These are phyloP conservation scores for Orychophragmus violaceus DNA, from an alignment of 345 rosid genomes.

Conservation along the genomic window DNA sequence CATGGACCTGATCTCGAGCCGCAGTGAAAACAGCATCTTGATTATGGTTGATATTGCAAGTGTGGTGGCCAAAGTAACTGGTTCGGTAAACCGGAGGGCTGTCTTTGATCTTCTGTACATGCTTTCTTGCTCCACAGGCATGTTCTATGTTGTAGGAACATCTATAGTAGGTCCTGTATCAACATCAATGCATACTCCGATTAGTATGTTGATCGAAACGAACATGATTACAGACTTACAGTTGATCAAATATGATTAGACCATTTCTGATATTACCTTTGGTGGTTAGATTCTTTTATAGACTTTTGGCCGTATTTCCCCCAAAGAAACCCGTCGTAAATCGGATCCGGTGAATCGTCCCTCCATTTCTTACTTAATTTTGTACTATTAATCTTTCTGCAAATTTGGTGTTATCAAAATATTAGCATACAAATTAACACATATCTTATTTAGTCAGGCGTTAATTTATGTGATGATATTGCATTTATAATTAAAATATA, in stretches of 20 bases:
- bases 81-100: slow-evolving; percentile 34
- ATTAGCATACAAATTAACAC: background rate
- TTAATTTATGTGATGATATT: background rate
- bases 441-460: background rate
- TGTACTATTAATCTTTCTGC: slow-evolving; percentile 11
- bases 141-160: slow-evolving; percentile 29
- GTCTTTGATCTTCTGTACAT: slow-evolving; percentile 29
- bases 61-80: slow-evolving; percentile 30
- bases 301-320: slow-evolving; percentile 27
- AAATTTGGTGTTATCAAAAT: background rate
- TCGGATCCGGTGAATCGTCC: slow-evolving; percentile 27
- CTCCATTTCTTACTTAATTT: slow-evolving; percentile 17
- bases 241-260: background rate
- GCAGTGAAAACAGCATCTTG: background rate
- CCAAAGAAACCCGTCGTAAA: slow-evolving; percentile 26
- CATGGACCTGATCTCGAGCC: background rate
- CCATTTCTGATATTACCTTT: slow-evolving; percentile 9
- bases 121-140: slow-evolving; percentile 26
- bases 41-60: slow-evolving; percentile 12
- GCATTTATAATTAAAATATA: background rate
- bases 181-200: background rate
- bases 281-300: slow-evolving; percentile 6
- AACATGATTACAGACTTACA: background rate
- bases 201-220: background rate
- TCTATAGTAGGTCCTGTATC: slow-evolving; percentile 26